Conservation (phyloP, 2,329 filamentous ascomycete genomes). For the Chrysosporium queenslandicum region DNA sequence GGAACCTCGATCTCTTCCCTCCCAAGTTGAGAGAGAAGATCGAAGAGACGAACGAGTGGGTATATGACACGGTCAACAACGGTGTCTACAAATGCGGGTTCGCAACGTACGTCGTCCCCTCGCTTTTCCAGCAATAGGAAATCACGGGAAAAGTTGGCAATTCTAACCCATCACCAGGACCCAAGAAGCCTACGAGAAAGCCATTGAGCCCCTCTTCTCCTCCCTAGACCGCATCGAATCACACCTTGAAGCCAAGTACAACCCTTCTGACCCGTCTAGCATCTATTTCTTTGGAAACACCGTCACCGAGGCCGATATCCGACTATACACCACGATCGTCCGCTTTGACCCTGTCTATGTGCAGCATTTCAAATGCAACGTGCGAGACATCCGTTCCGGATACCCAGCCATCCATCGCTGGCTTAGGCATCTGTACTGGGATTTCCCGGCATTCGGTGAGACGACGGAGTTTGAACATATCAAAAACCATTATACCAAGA, state of each 20-base stretch:
- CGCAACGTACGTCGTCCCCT: conserved; percentile 44
- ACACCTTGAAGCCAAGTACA: conserved; percentile 46
- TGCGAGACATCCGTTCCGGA: conserved; percentile 71
- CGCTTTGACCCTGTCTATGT: conserved; percentile 72
- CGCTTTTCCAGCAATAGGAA: too few relatives aligned
- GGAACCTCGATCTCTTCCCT: conserved; percentile 58
- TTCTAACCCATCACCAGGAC: conserved; percentile 33
- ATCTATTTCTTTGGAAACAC: conserved; percentile 66
- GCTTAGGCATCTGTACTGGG: conserved; percentile 80
- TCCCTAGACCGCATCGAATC: conserved; percentile 67
- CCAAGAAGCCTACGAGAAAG: conserved; percentile 69
- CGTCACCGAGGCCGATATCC: conserved; percentile 73
- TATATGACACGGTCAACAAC: conserved; percentile 53
- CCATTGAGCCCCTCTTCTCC: conserved; percentile 61
- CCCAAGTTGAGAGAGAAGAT: conserved; percentile 54
- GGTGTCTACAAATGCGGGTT: conserved; percentile 58
- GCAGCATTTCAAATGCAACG: conserved; percentile 73
- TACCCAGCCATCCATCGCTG: conserved; percentile 74
- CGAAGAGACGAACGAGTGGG: conserved; percentile 70
- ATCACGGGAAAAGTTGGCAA: not conserved
- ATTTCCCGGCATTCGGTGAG: conserved; percentile 61
- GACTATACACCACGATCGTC: conserved; percentile 63
- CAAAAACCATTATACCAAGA: conserved; percentile 66
- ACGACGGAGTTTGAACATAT: conserved; percentile 94
- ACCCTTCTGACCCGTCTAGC: conserved; percentile 21